Conservation (phyloP, 2,329 filamentous ascomycete species). For the Fusarium sp. region DNA sequence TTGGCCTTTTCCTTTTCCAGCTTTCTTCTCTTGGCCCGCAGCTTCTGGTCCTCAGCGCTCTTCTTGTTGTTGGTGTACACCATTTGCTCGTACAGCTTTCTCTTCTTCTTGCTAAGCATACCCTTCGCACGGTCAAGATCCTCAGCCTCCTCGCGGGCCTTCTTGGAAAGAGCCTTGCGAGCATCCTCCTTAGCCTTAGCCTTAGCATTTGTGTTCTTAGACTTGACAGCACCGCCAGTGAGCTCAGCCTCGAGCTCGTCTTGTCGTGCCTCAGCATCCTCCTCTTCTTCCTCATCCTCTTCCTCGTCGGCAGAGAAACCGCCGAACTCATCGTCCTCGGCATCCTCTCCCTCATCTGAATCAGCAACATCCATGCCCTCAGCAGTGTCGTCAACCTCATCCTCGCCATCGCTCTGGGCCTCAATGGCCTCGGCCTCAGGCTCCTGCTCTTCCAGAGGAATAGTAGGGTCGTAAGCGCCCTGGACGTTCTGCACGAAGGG, state of each 20-base stretch:
- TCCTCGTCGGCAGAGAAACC: constrained; percentile 63
- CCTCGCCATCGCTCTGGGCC: constrained; percentile 68
- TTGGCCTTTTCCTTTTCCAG: constrained; percentile 75
- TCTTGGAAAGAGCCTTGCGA: constrained; percentile 75
- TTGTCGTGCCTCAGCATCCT: constrained; percentile 80
- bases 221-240: constrained; percentile 71
- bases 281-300: constrained; percentile 62
- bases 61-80: constrained; percentile 93
- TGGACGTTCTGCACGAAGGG: constrained; percentile 91
- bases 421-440: constrained; percentile 84
- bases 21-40: constrained; percentile 90
- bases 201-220: constrained; percentile 60
- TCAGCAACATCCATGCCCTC: constrained; percentile 63
- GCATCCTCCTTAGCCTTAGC: constrained; percentile 75
- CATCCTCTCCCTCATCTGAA: constrained; percentile 60
- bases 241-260: constrained; percentile 93
- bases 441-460: constrained; percentile 87
- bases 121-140: constrained; percentile 94
- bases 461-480: constrained; percentile 91
- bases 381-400: constrained; percentile 57
- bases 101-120: constrained; percentile 98
- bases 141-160: constrained; percentile 81
- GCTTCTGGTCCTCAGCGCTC: constrained; percentile 87
- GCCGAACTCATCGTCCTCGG: constrained; percentile 60
- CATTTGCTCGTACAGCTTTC: constrained; percentile 98